Evolutionary conservation across 2,329 filamentous ascomycete genomes (phyloP), one percentile per base, ranked within the genome.

Genomic region (Rhinocladiella similis): DNA sequence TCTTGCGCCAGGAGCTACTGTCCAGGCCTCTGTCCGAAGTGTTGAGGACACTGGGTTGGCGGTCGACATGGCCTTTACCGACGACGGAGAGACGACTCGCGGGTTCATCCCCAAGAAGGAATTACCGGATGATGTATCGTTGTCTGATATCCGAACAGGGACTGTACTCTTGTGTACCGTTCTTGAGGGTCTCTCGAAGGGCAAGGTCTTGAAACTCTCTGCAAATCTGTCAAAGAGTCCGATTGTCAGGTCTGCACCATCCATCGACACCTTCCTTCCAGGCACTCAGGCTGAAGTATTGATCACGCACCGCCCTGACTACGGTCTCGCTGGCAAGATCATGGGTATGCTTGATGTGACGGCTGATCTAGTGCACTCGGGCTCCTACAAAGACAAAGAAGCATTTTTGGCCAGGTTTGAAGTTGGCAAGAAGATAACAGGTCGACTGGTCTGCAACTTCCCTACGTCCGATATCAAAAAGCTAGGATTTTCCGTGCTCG

Each of bases 11-110:
- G 88, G 96, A 67, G 81, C 80, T 62, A 91, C 89, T 45, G 77
- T 97, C 18, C 95, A 97, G 81, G 93, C 91, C 1, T 88, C 91
- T 0, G 87, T 99, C 22, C 75, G 83, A 49, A 99, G 93, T 72
- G 88, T 95, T n/a, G 93, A 99, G 73, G 95, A 99, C 66, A 92
- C 96, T 68, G 94, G 94, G 60, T 82, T 94, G 56, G 84, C 97
- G 54, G 96, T 99, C 91, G 91, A 97, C 65, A 75, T 97, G 36
- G 91, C 91, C 16, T 77, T 97, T 5, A 79, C 85, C 35, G 83
- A 97, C 5, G 79, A 85, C 35, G 83, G 85, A 51, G 75, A 80
- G 29, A 81, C 83, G 36, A 71, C 92, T 50, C 87, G 86, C 61
- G 94, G 90, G 2, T 99, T 99, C 74, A 80, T 99, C 68, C 84